Evolutionary conservation across 2,329 filamentous ascomycete genomes (phyloP), one percentile per base, ranked within the genome.

Genomic region (Xylaria digitata): DNA sequence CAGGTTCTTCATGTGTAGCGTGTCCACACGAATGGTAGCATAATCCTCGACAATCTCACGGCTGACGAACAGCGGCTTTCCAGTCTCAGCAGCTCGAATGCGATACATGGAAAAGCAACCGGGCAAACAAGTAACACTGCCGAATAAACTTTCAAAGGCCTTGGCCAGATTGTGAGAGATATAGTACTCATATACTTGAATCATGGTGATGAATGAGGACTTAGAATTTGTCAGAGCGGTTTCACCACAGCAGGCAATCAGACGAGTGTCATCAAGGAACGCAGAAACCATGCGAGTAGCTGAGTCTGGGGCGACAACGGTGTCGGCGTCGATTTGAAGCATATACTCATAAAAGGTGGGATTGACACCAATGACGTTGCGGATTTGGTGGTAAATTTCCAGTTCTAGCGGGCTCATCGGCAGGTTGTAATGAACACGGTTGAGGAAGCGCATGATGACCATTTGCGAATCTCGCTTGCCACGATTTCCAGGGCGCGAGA

Each of bases 21-120:
- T 99, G 77, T 99, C 96, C 70, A 99, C 96, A 70, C 96, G 94
- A 75, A 97, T 97, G 63, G 95, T 93, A 0, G 93, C 84, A 78
- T 99, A 99, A 55, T 88, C 85, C 2, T 97, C 90, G 15, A 98
- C 89, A 34, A 99, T 88, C 77, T 98, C 96, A 71, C 91, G 90
- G 79, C 94, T 97, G 74, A 99, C 94, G 78, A 99, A 98, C 34
- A 99, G 86, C 13, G 96, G 96, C 82, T 98, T 98, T 75, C 94
- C 95, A 17, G 90, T 93, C 80, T 98, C 96, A 6, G 94, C 92
- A 34, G 96, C 93, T 70, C 96, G 93, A 76, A 99, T 94, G 74
- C 96, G 92, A 82, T 97, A 99, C 96, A 99, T 99, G 75, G 92
- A 94, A 87, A 98, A 99, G 87, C 96, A 99, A 84, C 96, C 96